Conservation (phyloP, 2,329 filamentous ascomycete species). For the Pyrenophora graminea region DNA sequence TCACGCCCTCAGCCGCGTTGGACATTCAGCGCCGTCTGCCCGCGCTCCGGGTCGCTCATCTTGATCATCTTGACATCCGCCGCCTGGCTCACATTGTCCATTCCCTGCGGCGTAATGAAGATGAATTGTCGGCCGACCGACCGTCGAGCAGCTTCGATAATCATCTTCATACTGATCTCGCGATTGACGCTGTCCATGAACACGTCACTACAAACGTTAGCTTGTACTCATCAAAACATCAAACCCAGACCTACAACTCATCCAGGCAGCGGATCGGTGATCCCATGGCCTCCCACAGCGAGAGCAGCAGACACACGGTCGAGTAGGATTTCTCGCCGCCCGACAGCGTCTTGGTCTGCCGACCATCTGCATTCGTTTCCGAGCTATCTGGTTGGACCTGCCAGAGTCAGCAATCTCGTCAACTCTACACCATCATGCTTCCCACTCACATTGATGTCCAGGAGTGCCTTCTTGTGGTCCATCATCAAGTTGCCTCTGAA, state of each 20-base stretch:
- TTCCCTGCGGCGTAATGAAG: slow-evolving; percentile 90
- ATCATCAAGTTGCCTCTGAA: slow-evolving; percentile 82
- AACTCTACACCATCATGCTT: background rate
- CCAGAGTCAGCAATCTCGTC: slow-evolving; percentile 6
- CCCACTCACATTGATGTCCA: slow-evolving; percentile 71
- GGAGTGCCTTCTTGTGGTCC: slow-evolving; percentile 72
- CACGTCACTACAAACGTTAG: slow-evolving; percentile 65
- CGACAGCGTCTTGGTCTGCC: slow-evolving; percentile 88
- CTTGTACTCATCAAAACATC: slow-evolving; percentile 2
- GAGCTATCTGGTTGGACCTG: slow-evolving; percentile 70
- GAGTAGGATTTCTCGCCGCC: slow-evolving; percentile 98
- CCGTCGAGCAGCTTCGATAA: slow-evolving; percentile 82
- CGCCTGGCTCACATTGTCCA: slow-evolving; percentile 51
- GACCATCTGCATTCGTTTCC: slow-evolving; percentile 68
- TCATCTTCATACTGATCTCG: slow-evolving; percentile 89
- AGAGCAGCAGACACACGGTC: slow-evolving; percentile 88
- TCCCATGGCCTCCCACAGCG: slow-evolving; percentile 98
- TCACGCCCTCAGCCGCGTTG: slow-evolving; percentile 5
- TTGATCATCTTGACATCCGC: slow-evolving; percentile 80
- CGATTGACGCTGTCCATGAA: slow-evolving; percentile 99
- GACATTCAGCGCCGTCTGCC: slow-evolving; percentile 51
- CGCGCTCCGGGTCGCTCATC: slow-evolving; percentile 60
- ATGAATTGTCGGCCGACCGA: slow-evolving; percentile 94
- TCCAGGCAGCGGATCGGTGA: slow-evolving; percentile 92
- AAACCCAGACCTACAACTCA: slow-evolving; percentile 68